Evolutionary conservation across 2,329 filamentous ascomycete genomes (phyloP), one percentile per base, ranked within the genome.

Genomic region (Cladosporium sp.): DNA sequence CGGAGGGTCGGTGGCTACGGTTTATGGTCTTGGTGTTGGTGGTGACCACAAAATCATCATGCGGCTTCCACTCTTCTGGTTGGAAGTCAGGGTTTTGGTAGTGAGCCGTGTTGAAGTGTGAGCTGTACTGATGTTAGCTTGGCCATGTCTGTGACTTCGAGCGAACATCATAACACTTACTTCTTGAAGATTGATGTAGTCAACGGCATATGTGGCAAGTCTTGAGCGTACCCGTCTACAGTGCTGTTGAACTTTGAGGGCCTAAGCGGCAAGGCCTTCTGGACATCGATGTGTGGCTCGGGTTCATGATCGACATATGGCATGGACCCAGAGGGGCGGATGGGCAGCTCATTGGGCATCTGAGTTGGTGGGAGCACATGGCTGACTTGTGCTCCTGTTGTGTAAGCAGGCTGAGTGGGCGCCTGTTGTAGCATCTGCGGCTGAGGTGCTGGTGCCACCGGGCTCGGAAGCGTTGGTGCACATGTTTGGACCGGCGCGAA

Each of bases 81-180:
- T 81, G 77, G 64, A 82, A 82, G 34, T 81, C 77, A 19, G 77
- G 75, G 62, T 81, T 82, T 60, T 76, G 67, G 66, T 78, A 82
- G 67, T 82, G 79, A 5, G 78, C 78, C 19, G 77, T 78, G 59
- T 81, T 81, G 73, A 74, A 81, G 63, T 78, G 78, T 5, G 78
- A 81, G 65, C 78, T 80, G 43, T 17, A 49, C 14, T 58, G 45
- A 55, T 39, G 55, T 62, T 56, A 60, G 52, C 42, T 19, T 19
- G 30, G 43, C 43, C 30, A n/a, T 11, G 3, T 4, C n/a, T 17
- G 3, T 42, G 8, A 45, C 7, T 14, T 37, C 25, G 20, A 14
- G 30, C 2, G 14, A 51, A 15, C 3, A 30, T 51, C 14, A 3
- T 39, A 15, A 9, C 19, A 63, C 76, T 67, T 67, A 78, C 76